Evolutionary conservation across 2,329 filamentous ascomycete genomes (phyloP), one percentile per base, ranked within the genome.

Genomic region (Phyllosticta paracitricarpa): DNA sequence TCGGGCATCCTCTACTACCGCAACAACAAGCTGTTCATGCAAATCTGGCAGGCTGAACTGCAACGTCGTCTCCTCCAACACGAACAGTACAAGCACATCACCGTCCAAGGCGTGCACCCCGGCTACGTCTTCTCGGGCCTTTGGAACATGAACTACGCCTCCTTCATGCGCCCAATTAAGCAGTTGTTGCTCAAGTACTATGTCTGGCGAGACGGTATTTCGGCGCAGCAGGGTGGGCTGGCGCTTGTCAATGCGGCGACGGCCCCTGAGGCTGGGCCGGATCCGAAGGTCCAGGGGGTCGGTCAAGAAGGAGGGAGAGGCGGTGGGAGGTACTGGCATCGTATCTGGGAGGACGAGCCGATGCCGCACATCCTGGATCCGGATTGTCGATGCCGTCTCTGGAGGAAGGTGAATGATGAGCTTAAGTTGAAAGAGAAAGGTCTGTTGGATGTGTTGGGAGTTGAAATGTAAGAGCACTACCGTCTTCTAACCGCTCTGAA

Each of bases 11-110:
- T 64, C 19, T 63, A 59, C 48, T 73, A 73, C 63, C 33, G 61
- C 10, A 71, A 73, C 63, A 73, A 72, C 65, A 73, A 73, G 58
- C 64, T 73, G 5, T 72, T 70, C 63, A 72, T 70, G 60, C 71
- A 73, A 62, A 66, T 66, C 54, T 73, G 70, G 70, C 64, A 72
- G 10, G 66, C 68, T 2, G 70, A 71, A 62, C 63, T 73, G 52
- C 69, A 72, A 57, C 48, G 57, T 2, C 68, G 69, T 5, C 56
- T 72, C 4, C 54, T 66, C 9, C 58, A 57, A 8, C 56, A 65
- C 14, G 52, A 61, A 7, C 62, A 65, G 22, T 69, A 68, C 61
- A 62, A 62, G 14, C 69, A 71, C 62, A 65, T 73, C 61, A 67
- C 65, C 12, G 63, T 73, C 57, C 66, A 71, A 25, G 71, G 70